Evolutionary conservation across 495 filamentous ascomycete species (phyloP), one percentile per base, ranked within the genome.

Genomic region (Lophiotrema nucula): DNA sequence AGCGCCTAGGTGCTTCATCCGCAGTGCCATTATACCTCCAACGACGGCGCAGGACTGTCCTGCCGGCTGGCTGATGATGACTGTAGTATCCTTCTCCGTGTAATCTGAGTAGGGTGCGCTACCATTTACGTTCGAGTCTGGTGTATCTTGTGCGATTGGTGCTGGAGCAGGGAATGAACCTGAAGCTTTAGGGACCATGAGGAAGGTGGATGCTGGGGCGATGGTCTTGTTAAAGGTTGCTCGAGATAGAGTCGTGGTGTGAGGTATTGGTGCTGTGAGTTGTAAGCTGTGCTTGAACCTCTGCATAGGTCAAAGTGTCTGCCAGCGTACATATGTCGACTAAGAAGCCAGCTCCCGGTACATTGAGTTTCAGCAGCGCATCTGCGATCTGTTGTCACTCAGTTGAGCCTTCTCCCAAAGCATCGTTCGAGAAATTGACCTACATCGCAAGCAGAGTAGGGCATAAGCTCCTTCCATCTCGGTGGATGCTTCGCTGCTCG

Each of bases 1-100:
- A 0, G 78, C 77, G 0, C 71, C 79, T 0, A 81, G 70, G 5
- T 69, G 56, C 53, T 79, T 80, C 79, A 88, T 83, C 22, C 85
- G 71, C 12, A 76, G 72, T 1, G 83, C 86, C 76, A 88, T 85
- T 53, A 88, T 86, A 1, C 84, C 85, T 26, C 86, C 86, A 0
- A 87, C 70, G 11, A 85, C 79, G 10, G 85, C 86, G 65, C 81
- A 85, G 24, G 75, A 73, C 68, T 87, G 84, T 4, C 73, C 72
- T 5, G 66, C 50, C 0, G 85, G 84, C 62, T 88, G 85, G 24
- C 77, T 76, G 28, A 87, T 70, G 1, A 88, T 74, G 3, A 82
- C 78, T 37, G 87, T 75, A 1, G 79, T 81, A 0, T 74, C 76
- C 0, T 74, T 70, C 1, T 76, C 61, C 6, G 79, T 74, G 38